Base-by-base conservation (phyloP, 805 yeast genomes). In the Debaryomyces maramus region DNA sequence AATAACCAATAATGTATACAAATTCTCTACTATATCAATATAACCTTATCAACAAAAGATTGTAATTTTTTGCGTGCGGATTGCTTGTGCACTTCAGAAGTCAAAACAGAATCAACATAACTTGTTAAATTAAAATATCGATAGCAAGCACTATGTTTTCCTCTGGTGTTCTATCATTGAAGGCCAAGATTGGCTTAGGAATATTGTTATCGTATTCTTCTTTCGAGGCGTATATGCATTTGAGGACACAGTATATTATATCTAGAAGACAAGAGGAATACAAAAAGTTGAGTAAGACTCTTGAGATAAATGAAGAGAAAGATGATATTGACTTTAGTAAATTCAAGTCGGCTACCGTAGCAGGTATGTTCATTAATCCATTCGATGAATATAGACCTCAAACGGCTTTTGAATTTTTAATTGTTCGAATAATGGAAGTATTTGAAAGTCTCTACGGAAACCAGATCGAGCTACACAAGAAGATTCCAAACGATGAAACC, bases 311-410 rank as follows among this genome's bases (percentile, higher is more conserved):
- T 19, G 23, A 13, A 11, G 13, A n/a, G 6, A 17, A 33, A n/a
- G 33, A 35, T 7, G 50, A 41, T n/a, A 37, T 43, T 17, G 53
- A 49, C 28, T 44, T 51, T 15, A 19, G 52, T 34, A 59, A 54
- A 44, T 70, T 63, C 52, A 54, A 46, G 37, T 63, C 70, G n/a
- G 70, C 67, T 5, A 61, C 60, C 2, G 60, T 88, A 1, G 75
- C 77, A 14, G 97, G 97, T 7, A 70, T 89, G 50, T 91, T 78
- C 63, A 93, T 88, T 43, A 91, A 91, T 53, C 98, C 98, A 2
- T 91, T 91, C 58, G 75, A 75, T 13, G 97, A 91, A 56, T 91
- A 91, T 57, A 72, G 97, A 37, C 85, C 88, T 5, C 97, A 90
- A 61, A 88, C 97, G 0, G 71, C 88, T 6, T 85, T 85, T 56